A percentile compares a stretch with the other conserved stretches of the same genome.
Evolutionary conservation across 2,329 filamentous ascomycete genomes (phyloP).

Genomic region (Teratosphaeriaceae sp.): DNA sequence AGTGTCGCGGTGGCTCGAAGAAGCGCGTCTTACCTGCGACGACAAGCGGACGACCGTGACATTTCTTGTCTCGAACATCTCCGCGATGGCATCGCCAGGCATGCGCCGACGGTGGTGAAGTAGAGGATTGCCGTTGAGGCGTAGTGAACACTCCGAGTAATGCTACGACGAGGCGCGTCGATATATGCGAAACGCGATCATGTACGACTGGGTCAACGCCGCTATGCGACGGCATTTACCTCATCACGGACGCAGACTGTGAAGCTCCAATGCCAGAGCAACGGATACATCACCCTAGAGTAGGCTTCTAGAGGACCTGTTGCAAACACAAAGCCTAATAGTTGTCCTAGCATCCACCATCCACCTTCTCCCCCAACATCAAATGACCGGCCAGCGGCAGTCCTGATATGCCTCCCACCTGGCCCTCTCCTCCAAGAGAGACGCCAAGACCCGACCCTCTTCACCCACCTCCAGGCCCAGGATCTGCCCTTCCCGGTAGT

Average conservation of each 20-base stretch:
- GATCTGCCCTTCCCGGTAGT: slow-evolving; percentile 35
- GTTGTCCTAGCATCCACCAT: slow-evolving; percentile 16
- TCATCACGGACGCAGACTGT: not conserved
- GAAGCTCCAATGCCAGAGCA: slow-evolving; percentile 3
- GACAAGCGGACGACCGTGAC: not conserved
- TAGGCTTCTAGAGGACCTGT: not conserved
- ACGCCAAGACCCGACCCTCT: slow-evolving; percentile 25
- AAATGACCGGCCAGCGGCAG: slow-evolving; percentile 16
- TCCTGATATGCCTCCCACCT: slow-evolving; percentile 37
- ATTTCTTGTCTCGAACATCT: too few relatives aligned
- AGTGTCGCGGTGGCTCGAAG: not conserved
- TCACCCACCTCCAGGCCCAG: not conserved
- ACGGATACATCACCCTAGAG: slow-evolving; percentile 7
- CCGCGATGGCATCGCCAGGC: too few relatives aligned
- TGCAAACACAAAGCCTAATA: too few relatives aligned
- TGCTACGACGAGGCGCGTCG: too few relatives aligned
- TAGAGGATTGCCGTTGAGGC: too few relatives aligned
- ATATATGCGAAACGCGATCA: not conserved
- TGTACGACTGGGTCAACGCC: not conserved
- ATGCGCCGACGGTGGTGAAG: too few relatives aligned
- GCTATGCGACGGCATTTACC: not conserved
- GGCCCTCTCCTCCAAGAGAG: slow-evolving; percentile 30
- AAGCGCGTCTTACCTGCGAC: not conserved
- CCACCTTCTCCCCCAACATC: slow-evolving; percentile 8
- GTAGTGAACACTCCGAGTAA: too few relatives aligned